Evolutionary conservation across 176 grass and related monocot species (phyloP).

Genomic region (Carex littledalei): DNA sequence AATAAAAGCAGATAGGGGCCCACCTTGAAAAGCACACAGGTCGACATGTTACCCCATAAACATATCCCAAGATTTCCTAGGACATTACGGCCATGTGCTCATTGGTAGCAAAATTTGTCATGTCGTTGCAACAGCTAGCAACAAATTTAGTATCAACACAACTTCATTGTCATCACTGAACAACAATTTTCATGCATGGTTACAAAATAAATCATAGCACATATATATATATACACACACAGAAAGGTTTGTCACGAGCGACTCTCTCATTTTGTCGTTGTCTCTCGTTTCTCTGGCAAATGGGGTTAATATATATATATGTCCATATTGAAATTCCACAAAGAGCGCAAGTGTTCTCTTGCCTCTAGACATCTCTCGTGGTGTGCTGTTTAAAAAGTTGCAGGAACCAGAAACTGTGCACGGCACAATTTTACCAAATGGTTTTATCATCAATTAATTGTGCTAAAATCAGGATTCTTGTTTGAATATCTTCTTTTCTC

Average conservation of each 20-base stretch:
- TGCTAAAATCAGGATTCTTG: too few species aligned
- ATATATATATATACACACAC: neutral
- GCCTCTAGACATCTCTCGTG: neutral
- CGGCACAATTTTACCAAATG: neutral
- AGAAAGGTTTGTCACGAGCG: neutral
- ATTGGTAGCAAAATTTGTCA: neutral
- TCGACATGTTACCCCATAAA: neutral
- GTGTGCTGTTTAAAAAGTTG: neutral
- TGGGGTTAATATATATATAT: neutral
- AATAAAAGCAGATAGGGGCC: too few species aligned
- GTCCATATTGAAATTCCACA: neutral
- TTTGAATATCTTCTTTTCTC: too few species aligned
- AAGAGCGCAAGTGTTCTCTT: neutral
- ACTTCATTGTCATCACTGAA: neutral
- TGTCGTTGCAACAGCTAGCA: neutral
- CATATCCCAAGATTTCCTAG: neutral
- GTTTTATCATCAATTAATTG: neutral
- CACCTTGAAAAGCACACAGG: neutral
- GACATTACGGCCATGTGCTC: neutral
- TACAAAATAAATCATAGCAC: neutral
- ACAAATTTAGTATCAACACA: neutral
- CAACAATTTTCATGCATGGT: neutral
- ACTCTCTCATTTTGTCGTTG: neutral
- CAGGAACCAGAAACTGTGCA: neutral
- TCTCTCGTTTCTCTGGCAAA: neutral